Evolutionary conservation across 345 rosid genomes (phyloP).

Genomic region (Camelina sativa): DNA sequence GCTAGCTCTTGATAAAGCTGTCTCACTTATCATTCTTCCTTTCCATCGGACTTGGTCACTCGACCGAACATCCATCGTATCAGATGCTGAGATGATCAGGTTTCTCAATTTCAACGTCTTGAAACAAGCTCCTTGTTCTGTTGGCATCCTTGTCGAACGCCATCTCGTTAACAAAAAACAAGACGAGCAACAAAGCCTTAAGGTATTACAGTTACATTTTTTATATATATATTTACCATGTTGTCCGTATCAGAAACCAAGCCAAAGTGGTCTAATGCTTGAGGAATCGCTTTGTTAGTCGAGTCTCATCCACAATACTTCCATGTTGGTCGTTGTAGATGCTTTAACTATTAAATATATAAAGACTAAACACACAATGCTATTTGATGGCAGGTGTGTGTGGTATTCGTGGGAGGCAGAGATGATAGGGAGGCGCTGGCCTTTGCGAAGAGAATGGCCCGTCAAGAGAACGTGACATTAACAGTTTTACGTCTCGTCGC

Average conservation of each 20-base stretch:
- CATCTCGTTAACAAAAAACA: constrained; percentile 21
- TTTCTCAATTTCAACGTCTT: constrained; percentile 52
- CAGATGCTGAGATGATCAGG: constrained; percentile 44
- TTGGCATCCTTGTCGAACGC: constrained; percentile 52
- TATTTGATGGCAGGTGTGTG: constrained; percentile 21
- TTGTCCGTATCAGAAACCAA: background rate
- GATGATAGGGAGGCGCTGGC: constrained; percentile 66
- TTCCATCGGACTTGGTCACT: constrained; percentile 62
- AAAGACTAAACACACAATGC: background rate
- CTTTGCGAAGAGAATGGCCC: constrained; percentile 52
- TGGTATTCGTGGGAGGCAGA: constrained; percentile 59
- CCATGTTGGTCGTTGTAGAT: no score
- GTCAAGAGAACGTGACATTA: constrained; percentile 34
- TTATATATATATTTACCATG: no score
- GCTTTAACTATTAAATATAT: background rate
- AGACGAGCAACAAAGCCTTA: constrained; percentile 9
- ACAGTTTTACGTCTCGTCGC: constrained; percentile 43
- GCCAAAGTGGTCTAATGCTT: background rate
- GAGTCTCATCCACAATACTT: background rate
- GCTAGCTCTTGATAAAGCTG: constrained; percentile 53
- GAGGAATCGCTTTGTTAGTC: background rate
- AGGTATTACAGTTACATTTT: constrained; percentile 26
- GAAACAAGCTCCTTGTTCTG: constrained; percentile 68
- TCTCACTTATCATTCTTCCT: constrained; percentile 62
- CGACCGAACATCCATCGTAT: constrained; percentile 40